These are phyloP conservation scores for Debaryomycetaceae sp. DNA, from an alignment of 1,139 yeast species.

Conservation along the genomic window DNA sequence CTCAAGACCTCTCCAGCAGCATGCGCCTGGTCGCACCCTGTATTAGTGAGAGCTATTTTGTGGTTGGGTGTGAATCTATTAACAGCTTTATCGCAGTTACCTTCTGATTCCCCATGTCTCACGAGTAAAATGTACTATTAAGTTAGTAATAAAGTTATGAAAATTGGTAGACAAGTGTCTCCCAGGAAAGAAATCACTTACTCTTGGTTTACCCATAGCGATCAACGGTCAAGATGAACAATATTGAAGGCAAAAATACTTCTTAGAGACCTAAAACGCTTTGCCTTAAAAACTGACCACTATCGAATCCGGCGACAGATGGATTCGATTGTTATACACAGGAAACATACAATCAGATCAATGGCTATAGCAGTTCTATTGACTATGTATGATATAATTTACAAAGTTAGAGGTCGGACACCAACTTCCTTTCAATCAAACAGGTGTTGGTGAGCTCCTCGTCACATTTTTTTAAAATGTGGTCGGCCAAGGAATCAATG, in stretches of 20 bases:
- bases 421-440: conserved; percentile 52
- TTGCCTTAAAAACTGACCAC: neutral
- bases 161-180: neutral
- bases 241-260: no score
- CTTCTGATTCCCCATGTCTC: conserved; percentile 90
- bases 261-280: no score
- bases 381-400: neutral
- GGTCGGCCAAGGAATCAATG: conserved; percentile 66
- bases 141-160: conserved; percentile 9
- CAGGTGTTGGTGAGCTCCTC: conserved; percentile 61
- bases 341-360: neutral
- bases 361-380: neutral
- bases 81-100: conserved; percentile 78
- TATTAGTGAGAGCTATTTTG: conserved; percentile 62
- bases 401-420: conserved; percentile 8
- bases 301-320: neutral
- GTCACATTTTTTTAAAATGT: conserved; percentile 60
- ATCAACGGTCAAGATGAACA: neutral
- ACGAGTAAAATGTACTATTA: conserved; percentile 65
- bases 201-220: conserved; percentile 58
- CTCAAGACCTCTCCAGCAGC: conserved; percentile 63
- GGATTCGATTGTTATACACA: neutral
- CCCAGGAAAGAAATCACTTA: conserved; percentile 24
- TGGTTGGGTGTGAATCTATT: conserved; percentile 78
- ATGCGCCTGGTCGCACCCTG: conserved; percentile 66